phyloP scores from a whole-genome alignment of 768 basidiomycete species.

The Hericium coralloides region DNA sequence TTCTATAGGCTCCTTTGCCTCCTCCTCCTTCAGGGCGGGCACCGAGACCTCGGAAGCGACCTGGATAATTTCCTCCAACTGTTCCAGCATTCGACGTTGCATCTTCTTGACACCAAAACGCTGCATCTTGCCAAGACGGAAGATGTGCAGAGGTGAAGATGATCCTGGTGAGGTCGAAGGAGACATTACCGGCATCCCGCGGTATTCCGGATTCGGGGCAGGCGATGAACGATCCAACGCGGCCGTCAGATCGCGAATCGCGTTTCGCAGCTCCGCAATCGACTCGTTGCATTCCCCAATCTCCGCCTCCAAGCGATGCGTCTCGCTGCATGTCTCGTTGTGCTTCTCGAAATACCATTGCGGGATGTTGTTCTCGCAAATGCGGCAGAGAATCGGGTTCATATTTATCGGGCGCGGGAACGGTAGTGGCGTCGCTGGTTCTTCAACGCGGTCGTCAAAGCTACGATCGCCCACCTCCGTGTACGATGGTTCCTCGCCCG shows the following conservation, averaged over 20 bases:
- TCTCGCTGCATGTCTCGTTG: conserved; percentile 97
- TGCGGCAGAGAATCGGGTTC: conserved; percentile 86
- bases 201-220: conserved; percentile 66
- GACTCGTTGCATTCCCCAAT: conserved; percentile 92
- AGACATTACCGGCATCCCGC: conserved; percentile 76
- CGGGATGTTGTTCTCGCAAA: conserved; percentile 93
- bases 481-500: conserved; percentile 26
- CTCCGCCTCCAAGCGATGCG: conserved; percentile 92
- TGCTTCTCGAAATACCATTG: conserved; percentile 99
- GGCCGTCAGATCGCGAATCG: conserved; percentile 69
- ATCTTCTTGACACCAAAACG: conserved; percentile 73
- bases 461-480: conserved; percentile 5
- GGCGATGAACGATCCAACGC: conserved; percentile 71
- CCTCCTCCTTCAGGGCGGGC: conserved; percentile 87
- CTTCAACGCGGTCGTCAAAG: conserved; percentile 3
- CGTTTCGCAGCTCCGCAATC: conserved; percentile 77
- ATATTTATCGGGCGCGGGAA: conserved; percentile 70
- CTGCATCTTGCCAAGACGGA: conserved; percentile 67
- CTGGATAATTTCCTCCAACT: conserved; percentile 79
- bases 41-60: conserved; percentile 75
- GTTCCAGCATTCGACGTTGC: conserved; percentile 73
- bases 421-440: conserved; percentile 61
- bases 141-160: conserved; percentile 68
- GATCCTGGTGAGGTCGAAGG: conserved; percentile 65
- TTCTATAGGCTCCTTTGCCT: conserved; percentile 85